Conservation (phyloP, 495 filamentous ascomycete genomes). For the Bacidia gigantensis region DNA sequence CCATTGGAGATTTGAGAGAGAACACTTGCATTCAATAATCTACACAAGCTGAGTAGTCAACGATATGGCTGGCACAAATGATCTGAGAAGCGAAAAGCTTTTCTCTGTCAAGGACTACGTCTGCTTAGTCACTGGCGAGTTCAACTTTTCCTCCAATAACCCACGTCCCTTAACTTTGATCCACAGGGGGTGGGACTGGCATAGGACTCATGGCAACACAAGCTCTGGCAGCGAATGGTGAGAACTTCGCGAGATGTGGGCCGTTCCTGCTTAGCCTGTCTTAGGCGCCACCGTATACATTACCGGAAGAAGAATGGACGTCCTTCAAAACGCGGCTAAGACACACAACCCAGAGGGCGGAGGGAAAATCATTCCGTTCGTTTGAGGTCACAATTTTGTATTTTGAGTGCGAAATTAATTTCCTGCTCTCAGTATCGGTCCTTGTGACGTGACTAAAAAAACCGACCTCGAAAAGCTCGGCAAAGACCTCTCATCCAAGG, state of each 20-base stretch:
- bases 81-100: constrained; percentile 39
- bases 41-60: not conserved
- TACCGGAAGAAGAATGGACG: constrained; percentile 18
- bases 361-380: constrained; percentile 18
- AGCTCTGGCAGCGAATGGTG: constrained; percentile 23
- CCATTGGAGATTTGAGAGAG: not conserved
- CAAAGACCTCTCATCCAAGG: constrained; percentile 13
- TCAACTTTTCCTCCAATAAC: no score
- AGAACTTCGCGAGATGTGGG: not conserved
- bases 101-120: constrained; percentile 50
- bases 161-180: no score
- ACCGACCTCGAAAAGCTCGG: constrained; percentile 16
- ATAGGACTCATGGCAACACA: constrained; percentile 28
- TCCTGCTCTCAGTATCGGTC: constrained; percentile 16
- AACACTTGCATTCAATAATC: not conserved
- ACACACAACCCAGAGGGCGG: constrained; percentile 13
- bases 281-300: constrained; percentile 21
- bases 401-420: not conserved
- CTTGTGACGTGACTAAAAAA: constrained; percentile 21
- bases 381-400: no score
- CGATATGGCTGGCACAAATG: constrained; percentile 33
- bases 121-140: constrained; percentile 39
- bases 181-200: constrained; percentile 22
- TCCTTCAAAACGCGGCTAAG: constrained; percentile 18
- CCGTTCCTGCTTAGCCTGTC: constrained; percentile 9